phyloP scores from a whole-genome alignment of 2,329 filamentous ascomycete genomes.

The Aureobasidium melanogenum region DNA sequence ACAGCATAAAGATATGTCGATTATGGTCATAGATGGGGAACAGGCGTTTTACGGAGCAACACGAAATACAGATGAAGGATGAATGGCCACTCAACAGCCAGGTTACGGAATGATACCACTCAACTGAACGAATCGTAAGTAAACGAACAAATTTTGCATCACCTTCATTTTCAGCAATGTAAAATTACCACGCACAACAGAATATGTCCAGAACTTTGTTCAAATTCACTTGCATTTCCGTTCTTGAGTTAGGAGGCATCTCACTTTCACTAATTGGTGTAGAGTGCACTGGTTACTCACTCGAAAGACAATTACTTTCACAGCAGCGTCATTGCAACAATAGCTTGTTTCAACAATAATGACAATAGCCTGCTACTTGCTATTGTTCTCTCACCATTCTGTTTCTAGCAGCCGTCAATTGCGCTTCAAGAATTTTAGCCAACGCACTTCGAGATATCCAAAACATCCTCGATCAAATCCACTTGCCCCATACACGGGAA shows the following conservation, averaged over 20 bases:
- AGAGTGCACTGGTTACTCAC: neutral
- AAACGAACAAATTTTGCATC: slow-evolving; percentile 2
- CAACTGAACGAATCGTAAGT: slow-evolving; percentile 14
- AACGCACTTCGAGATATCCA: neutral
- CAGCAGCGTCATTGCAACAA: neutral
- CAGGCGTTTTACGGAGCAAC: slow-evolving; percentile 12
- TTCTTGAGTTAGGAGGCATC: neutral
- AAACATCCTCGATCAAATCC: neutral
- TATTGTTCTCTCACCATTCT: neutral
- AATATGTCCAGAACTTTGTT: neutral
- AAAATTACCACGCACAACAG: neutral
- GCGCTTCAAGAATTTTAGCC: neutral
- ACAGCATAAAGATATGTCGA: neutral
- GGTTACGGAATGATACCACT: slow-evolving; percentile 12
- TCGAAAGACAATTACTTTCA: neutral
- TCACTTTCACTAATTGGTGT: neutral
- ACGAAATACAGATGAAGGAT: slow-evolving; percentile 7
- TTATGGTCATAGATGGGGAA: slow-evolving; percentile 2
- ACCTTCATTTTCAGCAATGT: neutral
- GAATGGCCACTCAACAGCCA: slow-evolving; percentile 13
- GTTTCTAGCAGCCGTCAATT: neutral
- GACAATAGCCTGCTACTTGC: neutral
- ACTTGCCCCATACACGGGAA: neutral
- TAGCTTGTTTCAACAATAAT: neutral
- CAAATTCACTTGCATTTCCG: too few species aligned